phyloP scores from a whole-genome alignment of 2,329 filamentous ascomycete species.

The Colletotrichum kahawae region DNA sequence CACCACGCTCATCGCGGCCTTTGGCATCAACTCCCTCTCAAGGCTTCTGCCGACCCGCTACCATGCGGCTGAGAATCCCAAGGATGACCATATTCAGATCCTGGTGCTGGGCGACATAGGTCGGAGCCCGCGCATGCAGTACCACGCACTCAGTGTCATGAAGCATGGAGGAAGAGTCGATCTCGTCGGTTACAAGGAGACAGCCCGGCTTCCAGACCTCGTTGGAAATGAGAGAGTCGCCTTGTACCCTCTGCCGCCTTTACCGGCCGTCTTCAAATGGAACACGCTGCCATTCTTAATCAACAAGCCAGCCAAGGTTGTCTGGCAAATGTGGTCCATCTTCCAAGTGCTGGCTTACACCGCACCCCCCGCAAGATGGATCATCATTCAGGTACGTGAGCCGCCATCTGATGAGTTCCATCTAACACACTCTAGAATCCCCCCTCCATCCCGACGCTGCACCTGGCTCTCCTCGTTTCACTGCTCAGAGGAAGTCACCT shows the following conservation, averaged over 20 bases:
- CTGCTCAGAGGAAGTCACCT: slow-evolving; percentile 80
- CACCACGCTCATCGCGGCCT: slow-evolving; percentile 10
- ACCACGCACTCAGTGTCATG: slow-evolving; percentile 92
- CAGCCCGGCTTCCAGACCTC: slow-evolving; percentile 80
- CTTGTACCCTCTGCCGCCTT: slow-evolving; percentile 71
- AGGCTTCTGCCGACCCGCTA: slow-evolving; percentile 39
- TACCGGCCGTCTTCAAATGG: slow-evolving; percentile 70
- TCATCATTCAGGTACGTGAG: slow-evolving; percentile 74
- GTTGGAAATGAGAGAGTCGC: slow-evolving; percentile 70
- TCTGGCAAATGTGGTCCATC: slow-evolving; percentile 79
- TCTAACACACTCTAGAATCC: slow-evolving; percentile 69
- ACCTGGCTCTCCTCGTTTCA: slow-evolving; percentile 74
- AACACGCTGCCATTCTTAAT: slow-evolving; percentile 78
- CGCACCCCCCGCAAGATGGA: slow-evolving; percentile 78
- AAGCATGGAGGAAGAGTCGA: slow-evolving; percentile 81
- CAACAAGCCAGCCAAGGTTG: slow-evolving; percentile 80
- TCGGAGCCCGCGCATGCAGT: slow-evolving; percentile 96
- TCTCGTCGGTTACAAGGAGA: slow-evolving; percentile 90
- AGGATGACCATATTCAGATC: slow-evolving; percentile 68
- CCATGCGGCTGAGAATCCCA: slow-evolving; percentile 34
- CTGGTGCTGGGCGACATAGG: slow-evolving; percentile 95
- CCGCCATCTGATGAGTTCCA: background rate
- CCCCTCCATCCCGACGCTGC: slow-evolving; percentile 89
- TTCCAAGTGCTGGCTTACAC: slow-evolving; percentile 75
- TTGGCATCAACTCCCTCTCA: slow-evolving; percentile 23